Base-by-base conservation (phyloP, 2,329 filamentous ascomycete species). In the Trematosphaeria pertusa region DNA sequence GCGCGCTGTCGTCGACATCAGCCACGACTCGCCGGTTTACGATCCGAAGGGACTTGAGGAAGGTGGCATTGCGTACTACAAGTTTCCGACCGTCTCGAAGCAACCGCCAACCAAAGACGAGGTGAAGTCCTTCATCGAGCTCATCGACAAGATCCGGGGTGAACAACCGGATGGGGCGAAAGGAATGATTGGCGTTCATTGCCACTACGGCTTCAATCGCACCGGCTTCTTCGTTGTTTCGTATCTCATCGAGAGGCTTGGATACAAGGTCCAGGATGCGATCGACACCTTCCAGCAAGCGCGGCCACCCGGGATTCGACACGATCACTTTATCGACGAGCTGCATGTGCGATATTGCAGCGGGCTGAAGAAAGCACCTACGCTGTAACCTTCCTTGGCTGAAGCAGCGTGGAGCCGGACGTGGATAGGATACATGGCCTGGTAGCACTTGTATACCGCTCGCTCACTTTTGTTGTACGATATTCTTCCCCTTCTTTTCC, bases 141-240 rank as follows among this genome's bases (percentile, higher is more conserved):
- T 87, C 2, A 78, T 87, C 15, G 82, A 87, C 56, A 52, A 62
- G 4, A 58, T 79, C 2, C 59, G 71, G 1, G 49, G 42, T 5
- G 57, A 67, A 28, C 44, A 48, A 1, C 51, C 74, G 70, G 46
- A 76, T 73, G 73, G 75, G n/a, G 70, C 73, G 15, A 75, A 62
- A 28, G 43, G 56, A 11, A 44, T 87, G 37, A 82, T 96, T 40
- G 92, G 87, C 2, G 90, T 96, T 0, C 93, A 97, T 69, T 97
- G 93, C 63, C 93, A 97, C 65, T 97, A 97, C 61, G 93, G 93
- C 0, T 97, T 95, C 75, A 97, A 97, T 69, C 83, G 92, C 17
- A 97, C 93, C 0, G 93, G 93, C 0, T 96, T 93, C 69, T 89
- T 97, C 65, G 84, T 97, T 39, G 87, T 90, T 22, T 91, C 87